A percentile compares a stretch with the other conserved stretches of the same genome.
Conservation (phyloP, 2,329 filamentous ascomycete species). For the Xylaria sp. region DNA sequence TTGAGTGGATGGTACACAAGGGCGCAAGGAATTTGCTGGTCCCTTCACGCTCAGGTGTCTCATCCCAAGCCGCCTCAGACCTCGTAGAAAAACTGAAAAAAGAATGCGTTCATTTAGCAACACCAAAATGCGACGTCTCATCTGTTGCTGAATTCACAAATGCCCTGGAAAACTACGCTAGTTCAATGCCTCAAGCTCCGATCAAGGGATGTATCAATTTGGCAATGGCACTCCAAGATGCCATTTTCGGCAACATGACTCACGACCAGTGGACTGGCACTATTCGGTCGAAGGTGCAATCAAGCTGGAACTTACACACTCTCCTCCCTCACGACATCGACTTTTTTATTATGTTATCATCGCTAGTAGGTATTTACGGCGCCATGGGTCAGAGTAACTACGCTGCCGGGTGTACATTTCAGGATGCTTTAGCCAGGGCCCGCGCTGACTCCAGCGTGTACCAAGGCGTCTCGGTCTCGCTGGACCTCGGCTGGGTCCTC, state of each 20-base stretch:
- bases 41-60: not conserved
- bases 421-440: constrained; percentile 20
- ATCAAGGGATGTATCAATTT: constrained; percentile 29
- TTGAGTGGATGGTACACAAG: constrained; percentile 1
- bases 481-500: constrained; percentile 26
- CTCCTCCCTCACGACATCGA: constrained; percentile 12
- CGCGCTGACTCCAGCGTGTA: not conserved
- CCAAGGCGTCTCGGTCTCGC: not conserved
- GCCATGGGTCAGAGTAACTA: constrained; percentile 17
- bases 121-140: constrained; percentile 21
- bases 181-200: not conserved
- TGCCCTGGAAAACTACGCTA: too few relatives aligned
- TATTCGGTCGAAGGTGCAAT: constrained; percentile 14
- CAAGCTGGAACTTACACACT: constrained; percentile 25
- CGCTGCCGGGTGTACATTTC: constrained; percentile 22
- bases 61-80: not conserved
- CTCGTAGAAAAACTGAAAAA: not conserved
- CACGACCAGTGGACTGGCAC: constrained; percentile 12
- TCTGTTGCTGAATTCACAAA: not conserved
- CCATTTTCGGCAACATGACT: constrained; percentile 27
- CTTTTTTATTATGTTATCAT: constrained; percentile 27
- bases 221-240: constrained; percentile 22
- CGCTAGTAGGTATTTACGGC: constrained; percentile 16
- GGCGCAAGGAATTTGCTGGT: not conserved
- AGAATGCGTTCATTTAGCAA: not conserved